Conservation (phyloP, 1,284 basidiomycete genomes). For the Peniophora sp. region DNA sequence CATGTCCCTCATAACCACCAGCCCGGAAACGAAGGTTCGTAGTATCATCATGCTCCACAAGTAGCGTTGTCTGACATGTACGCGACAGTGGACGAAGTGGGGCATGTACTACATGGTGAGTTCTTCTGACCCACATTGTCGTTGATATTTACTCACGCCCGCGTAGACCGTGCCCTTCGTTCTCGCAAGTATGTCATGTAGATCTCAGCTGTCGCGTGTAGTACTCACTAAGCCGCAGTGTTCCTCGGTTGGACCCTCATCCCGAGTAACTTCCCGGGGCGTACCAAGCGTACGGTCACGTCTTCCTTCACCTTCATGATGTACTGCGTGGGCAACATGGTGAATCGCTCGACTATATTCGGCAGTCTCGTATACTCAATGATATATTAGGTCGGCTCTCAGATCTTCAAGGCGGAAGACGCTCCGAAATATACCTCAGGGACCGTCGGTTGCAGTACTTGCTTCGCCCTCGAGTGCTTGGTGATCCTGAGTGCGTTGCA, state of each 20-base stretch:
- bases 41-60: neutral
- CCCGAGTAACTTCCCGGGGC: constrained; percentile 11
- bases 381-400: constrained; percentile 1
- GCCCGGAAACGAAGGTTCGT: neutral
- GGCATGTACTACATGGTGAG: neutral
- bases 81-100: neutral
- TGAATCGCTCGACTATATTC: too few relatives aligned
- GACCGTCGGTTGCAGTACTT: constrained; percentile 7
- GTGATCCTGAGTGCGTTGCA: neutral
- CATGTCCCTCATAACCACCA: constrained; percentile 6
- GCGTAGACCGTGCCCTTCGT: constrained; percentile 6
- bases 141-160: too few relatives aligned
- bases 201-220: too few relatives aligned
- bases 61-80: neutral
- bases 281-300: constrained; percentile 13
- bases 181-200: constrained; percentile 1
- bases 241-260: constrained; percentile 11
- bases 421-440: constrained; percentile 8
- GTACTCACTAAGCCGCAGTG: neutral
- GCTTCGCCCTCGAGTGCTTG: constrained; percentile 9
- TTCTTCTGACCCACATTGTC: too few relatives aligned
- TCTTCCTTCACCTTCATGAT: constrained; percentile 12
- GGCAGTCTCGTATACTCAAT: too few relatives aligned
- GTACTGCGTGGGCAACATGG: constrained; percentile 13
- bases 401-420: constrained; percentile 12